These are phyloP conservation scores for Beauveria scarabaeidicola DNA, from an alignment of 2,329 filamentous ascomycete species.

Conservation along the genomic window DNA sequence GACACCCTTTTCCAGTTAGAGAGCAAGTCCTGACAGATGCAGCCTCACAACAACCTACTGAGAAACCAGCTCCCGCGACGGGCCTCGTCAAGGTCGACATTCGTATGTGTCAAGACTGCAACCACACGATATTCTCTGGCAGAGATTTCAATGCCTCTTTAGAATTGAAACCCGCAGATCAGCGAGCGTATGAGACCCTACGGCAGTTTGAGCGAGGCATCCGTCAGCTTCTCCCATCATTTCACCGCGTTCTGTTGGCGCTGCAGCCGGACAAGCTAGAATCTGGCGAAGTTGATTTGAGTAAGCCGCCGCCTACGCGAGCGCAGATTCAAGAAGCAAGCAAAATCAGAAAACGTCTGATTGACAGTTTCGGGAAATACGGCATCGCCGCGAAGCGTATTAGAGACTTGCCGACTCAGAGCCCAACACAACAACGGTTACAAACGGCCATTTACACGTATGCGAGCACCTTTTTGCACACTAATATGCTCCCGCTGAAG, in stretches of 20 bases:
- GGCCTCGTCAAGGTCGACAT: conserved; percentile 65
- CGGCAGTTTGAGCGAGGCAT: conserved; percentile 85
- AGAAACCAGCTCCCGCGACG: conserved; percentile 27
- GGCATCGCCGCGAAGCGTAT: conserved; percentile 73
- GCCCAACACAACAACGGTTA: conserved; percentile 61
- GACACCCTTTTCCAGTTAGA: background rate
- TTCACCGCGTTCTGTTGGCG: conserved; percentile 66
- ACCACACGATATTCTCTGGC: conserved; percentile 49
- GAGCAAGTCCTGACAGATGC: conserved; percentile 10
- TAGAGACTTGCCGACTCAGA: conserved; percentile 67
- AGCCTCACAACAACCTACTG: conserved; percentile 34
- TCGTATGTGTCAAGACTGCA: conserved; percentile 89
- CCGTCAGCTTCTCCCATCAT: conserved; percentile 68
- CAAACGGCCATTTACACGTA: conserved; percentile 78
- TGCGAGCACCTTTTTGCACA: conserved; percentile 73
- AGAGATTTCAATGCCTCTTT: conserved; percentile 70
- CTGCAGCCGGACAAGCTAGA: conserved; percentile 50
- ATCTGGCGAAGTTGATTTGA: conserved; percentile 28
- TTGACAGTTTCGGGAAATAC: conserved; percentile 84
- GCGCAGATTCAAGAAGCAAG: conserved; percentile 75
- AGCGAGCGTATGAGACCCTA: conserved; percentile 74
- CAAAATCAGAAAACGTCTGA: conserved; percentile 81
- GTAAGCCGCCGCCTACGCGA: conserved; percentile 40
- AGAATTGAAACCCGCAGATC: conserved; percentile 59
- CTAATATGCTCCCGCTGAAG: conserved; percentile 85